Conservation (phyloP, 1,139 yeast genomes). For the Suhomyces wounanorum region DNA sequence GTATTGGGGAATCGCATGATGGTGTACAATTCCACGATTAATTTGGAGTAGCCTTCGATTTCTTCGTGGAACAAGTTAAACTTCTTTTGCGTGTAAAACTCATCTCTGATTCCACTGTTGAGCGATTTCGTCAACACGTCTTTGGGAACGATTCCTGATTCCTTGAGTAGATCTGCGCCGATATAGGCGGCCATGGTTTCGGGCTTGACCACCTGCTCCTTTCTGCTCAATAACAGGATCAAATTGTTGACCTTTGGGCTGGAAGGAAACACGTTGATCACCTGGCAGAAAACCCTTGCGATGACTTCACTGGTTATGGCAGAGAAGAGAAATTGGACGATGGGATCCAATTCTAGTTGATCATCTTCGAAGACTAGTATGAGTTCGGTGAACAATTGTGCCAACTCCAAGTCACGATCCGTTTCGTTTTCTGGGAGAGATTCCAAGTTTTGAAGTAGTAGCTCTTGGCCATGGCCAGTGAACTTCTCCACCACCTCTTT, state of each 20-base stretch:
- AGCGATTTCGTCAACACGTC: slow-evolving; percentile 40
- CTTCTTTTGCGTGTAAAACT: slow-evolving; percentile 68
- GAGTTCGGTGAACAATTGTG: slow-evolving; percentile 39
- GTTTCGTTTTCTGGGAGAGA: slow-evolving; percentile 10
- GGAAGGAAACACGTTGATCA: slow-evolving; percentile 47
- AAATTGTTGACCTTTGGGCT: slow-evolving; percentile 31
- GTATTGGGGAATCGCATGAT: slow-evolving; percentile 47
- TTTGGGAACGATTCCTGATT: slow-evolving; percentile 40
- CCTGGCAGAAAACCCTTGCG: slow-evolving; percentile 46
- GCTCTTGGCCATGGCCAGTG: slow-evolving; percentile 31
- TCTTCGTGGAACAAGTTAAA: slow-evolving; percentile 79
- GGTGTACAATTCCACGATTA: slow-evolving; percentile 53
- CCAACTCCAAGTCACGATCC: slow-evolving; percentile 14
- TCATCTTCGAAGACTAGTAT: slow-evolving; percentile 34
- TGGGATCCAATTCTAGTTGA: slow-evolving; percentile 24
- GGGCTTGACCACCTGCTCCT: slow-evolving; percentile 37
- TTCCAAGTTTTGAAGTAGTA: slow-evolving; percentile 30
- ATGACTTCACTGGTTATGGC: slow-evolving; percentile 35
- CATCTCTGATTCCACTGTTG: slow-evolving; percentile 50
- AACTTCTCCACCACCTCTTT: slow-evolving; percentile 33
- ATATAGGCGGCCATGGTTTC: slow-evolving; percentile 40
- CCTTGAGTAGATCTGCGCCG: slow-evolving; percentile 37
- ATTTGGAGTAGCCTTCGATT: slow-evolving; percentile 76
- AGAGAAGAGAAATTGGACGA: slow-evolving; percentile 30
- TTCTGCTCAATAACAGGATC: slow-evolving; percentile 26